Evolutionary conservation across 441 rosid species (phyloP), one percentile per base, ranked within the genome.

Genomic region (Eutrema salsugineum): DNA sequence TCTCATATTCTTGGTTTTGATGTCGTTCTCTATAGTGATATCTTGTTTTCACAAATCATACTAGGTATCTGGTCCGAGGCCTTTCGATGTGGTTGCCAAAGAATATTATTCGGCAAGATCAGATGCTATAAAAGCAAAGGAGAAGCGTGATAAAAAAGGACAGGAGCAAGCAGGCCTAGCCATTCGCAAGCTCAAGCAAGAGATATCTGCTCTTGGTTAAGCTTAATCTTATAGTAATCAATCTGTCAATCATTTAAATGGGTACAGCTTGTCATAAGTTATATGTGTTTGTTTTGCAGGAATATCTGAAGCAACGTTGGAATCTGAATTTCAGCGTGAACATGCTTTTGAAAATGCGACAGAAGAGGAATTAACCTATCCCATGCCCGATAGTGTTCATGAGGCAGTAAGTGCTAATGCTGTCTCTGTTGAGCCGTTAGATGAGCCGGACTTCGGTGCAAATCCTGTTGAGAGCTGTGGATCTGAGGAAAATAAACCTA

Each of bases 101-200:
- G 97, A 90, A 68, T 91, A 90, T 77, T 81, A 56, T 48, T 85
- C 68, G 60, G 97, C 91, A 38, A 83, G 99, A 44, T 72, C 72
- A 58, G 93, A 94, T 71, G 99, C 97, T 73, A 56, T 85, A 71
- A 81, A 81, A 77, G 93, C 99, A 73, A 94, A 94, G 84, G 91
- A 81, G 53, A 85, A 75, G 49, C 70, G 81, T 64, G 96, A 94
- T 80, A 91, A 86, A 78, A 84, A 71, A 58, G 82, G 87, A 50
- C 94, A 91, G 82, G 89, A 84, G 72, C 82, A 72, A 78, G 93
- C 95, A 35, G 91, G 97, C 70, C 72, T 61, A 61, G 77, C 76
- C 28, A 90, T 91, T 77, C 86, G 87, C 70, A 82, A 86, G 82
- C 91, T 94, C 78, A 94, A 94, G 87, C 93, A 88, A 78, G 97